Base-by-base conservation (phyloP, 2,329 filamentous ascomycete species). In the Cadophora sp. region DNA sequence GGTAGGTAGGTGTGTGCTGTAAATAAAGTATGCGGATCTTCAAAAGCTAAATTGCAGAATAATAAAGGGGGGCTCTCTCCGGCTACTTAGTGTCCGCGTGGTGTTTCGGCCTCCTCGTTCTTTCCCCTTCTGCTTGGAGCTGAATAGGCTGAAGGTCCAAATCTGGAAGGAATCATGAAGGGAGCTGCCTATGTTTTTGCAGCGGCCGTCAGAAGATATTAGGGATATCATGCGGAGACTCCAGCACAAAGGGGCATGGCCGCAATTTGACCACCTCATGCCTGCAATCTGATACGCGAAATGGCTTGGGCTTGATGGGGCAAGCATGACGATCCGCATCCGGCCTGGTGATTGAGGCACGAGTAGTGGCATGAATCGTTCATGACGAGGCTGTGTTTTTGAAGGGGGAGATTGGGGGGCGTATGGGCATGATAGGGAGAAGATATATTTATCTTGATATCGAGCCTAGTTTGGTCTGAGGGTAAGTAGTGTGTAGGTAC, bases 241-340 rank as follows among this genome's bases (percentile, higher is more conserved):
- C 22, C 59, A 51, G 50, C 27, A 55, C 51, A 56, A 45, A 55
- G 53, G 48, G 59, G 39, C 41, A 56, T 30, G 30, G 55, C 45
- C 43, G 60, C 55, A 66, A 67, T 65, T 59, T 65, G 62, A 51
- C 62, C 41, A 65, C 56, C 64, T 64, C 27, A 71, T 71, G 69
- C 69, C 63, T 59, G 69, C 63, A 67, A 65, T 62, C 67, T 66
- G 66, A 68, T 66, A 68, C 66, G 59, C 68, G 61, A 63, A 59
- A 58, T 58, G 53, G 53, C 53, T 58, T 58, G 22, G 59, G 65
- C 11, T 48, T 39, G 36, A 11, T 39, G 36, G 36, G 36, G 36
- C 27, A 56, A n/a, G 59, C 59, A 63, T 63, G 51, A 55, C 22
- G 60, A 60, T 63, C 65, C 20, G 11, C 24, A 14, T 5, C 16